Conservation (phyloP, 1,284 basidiomycete genomes). For the Fomitopsis schrenkii region DNA sequence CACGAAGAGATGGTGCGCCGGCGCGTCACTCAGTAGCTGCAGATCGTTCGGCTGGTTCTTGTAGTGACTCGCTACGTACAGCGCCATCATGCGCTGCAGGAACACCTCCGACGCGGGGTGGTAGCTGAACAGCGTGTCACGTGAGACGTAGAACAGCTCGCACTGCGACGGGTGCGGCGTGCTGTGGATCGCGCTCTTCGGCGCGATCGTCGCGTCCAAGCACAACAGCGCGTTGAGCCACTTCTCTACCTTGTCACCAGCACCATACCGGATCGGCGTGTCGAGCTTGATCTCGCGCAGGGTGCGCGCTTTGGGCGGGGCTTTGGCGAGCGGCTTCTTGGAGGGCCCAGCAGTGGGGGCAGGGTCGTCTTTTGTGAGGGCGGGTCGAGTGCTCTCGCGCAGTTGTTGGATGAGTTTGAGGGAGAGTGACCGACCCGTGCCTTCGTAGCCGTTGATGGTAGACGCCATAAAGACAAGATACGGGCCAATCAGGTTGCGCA, state of each 20-base stretch:
- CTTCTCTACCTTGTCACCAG: conserved; percentile 87
- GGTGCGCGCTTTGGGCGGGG: conserved; percentile 67
- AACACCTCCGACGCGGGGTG: conserved; percentile 97
- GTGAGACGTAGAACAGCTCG: conserved; percentile 93
- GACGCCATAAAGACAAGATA: conserved; percentile 99
- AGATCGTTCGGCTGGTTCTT: conserved; percentile 99
- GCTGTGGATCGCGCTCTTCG: conserved; percentile 64
- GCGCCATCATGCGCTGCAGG: conserved; percentile 96
- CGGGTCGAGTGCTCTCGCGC: conserved; percentile 80
- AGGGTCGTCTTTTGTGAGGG: conserved; percentile 58
- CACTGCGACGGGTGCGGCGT: conserved; percentile 93
- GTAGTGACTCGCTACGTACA: conserved; percentile 97
- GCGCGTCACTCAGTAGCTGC: conserved; percentile 95
- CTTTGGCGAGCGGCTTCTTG: conserved; percentile 47
- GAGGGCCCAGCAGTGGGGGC: conserved; percentile 41
- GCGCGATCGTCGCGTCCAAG: conserved; percentile 83
- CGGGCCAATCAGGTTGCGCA: conserved; percentile 92
- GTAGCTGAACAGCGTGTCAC: conserved; percentile 96
- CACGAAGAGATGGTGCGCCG: conserved; percentile 96
- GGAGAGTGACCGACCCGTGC: conserved; percentile 94
- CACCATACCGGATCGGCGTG: conserved; percentile 91
- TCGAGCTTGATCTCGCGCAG: conserved; percentile 94
- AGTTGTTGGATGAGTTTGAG: conserved; percentile 98
- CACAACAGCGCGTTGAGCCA: conserved; percentile 95
- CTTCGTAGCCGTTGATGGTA: conserved; percentile 99